These are phyloP conservation scores for Inonotus hispidus DNA, from an alignment of 1,284 basidiomycete genomes.

Conservation along the genomic window DNA sequence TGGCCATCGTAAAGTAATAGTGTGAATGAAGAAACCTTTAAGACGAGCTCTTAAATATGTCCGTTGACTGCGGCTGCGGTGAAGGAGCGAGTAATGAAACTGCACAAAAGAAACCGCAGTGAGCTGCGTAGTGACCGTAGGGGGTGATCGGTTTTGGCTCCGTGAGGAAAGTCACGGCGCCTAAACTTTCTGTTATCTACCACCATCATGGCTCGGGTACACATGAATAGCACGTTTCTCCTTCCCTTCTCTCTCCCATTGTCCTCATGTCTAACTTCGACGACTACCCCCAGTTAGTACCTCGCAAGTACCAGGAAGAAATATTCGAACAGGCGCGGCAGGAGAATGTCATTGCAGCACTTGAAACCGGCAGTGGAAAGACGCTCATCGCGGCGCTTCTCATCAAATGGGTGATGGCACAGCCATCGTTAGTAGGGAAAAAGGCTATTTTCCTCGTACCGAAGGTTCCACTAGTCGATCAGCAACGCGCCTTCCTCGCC, in stretches of 20 bases:
- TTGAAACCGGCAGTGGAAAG: constrained; percentile 78
- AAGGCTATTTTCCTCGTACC: constrained; percentile 73
- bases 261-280: constrained; percentile 8
- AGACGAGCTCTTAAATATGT: neutral
- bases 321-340: constrained; percentile 67
- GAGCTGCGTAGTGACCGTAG: constrained; percentile 9
- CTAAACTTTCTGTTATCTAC: neutral
- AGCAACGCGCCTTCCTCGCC: constrained; percentile 69
- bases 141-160: neutral
- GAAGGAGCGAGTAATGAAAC: neutral
- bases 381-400: constrained; percentile 77
- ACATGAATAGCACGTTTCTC: neutral
- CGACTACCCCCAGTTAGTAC: constrained; percentile 30
- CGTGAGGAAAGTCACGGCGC: neutral
- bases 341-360: constrained; percentile 70
- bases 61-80: neutral
- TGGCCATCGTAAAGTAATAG: constrained; percentile 38
- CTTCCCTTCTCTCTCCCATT: neutral
- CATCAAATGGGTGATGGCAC: constrained; percentile 65
- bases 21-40: neutral
- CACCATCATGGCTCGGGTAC: neutral
- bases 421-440: constrained; percentile 42
- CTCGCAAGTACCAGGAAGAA: constrained; percentile 66
- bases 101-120: too few species aligned
- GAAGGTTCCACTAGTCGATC: constrained; percentile 75